Percentiles rank a stretch among this genome's conserved stretches.
Conservation (phyloP, 2,329 filamentous ascomycete genomes). For the Thielaviopsis punctulata region DNA sequence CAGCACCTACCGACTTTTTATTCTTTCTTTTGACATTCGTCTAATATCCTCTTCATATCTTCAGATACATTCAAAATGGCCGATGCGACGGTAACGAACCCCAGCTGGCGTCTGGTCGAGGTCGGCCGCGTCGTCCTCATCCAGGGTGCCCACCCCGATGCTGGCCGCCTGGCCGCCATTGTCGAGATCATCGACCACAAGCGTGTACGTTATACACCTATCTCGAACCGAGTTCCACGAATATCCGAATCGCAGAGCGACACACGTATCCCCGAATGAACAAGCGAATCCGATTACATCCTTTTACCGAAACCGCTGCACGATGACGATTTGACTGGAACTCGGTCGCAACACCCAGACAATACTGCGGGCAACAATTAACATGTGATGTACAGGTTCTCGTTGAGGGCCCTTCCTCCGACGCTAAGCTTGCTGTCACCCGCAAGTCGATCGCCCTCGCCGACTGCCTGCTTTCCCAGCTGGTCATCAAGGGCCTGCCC, state of each 20-base stretch:
- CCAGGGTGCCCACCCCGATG: slow-evolving; percentile 58
- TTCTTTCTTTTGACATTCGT: slow-evolving; percentile 14
- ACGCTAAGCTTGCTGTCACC: slow-evolving; percentile 62
- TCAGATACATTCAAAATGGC: slow-evolving; percentile 44
- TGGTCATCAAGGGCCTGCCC: slow-evolving; percentile 73
- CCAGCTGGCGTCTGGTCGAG: slow-evolving; percentile 91
- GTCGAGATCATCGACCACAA: slow-evolving; percentile 99
- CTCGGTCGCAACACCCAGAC: not conserved
- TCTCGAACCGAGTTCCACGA: slow-evolving; percentile 7
- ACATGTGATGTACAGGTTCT: slow-evolving; percentile 49
- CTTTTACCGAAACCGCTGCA: not conserved
- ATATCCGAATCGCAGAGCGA: not conserved
- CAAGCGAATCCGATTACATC: not conserved
- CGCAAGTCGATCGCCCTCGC: slow-evolving; percentile 74
- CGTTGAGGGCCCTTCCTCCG: slow-evolving; percentile 80
- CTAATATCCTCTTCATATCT: slow-evolving; percentile 16
- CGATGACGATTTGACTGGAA: not conserved
- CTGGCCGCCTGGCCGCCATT: slow-evolving; percentile 78
- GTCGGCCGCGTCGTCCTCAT: slow-evolving; percentile 94
- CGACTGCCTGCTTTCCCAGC: slow-evolving; percentile 73
- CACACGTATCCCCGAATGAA: not conserved
- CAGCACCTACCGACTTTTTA: slow-evolving; percentile 6
- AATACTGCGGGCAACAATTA: not conserved
- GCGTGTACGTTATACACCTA: slow-evolving; percentile 58
- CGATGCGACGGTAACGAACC: slow-evolving; percentile 65